These are phyloP conservation scores for Talaromyces trachyspermus DNA, from an alignment of 495 filamentous ascomycete species.

Conservation along the genomic window DNA sequence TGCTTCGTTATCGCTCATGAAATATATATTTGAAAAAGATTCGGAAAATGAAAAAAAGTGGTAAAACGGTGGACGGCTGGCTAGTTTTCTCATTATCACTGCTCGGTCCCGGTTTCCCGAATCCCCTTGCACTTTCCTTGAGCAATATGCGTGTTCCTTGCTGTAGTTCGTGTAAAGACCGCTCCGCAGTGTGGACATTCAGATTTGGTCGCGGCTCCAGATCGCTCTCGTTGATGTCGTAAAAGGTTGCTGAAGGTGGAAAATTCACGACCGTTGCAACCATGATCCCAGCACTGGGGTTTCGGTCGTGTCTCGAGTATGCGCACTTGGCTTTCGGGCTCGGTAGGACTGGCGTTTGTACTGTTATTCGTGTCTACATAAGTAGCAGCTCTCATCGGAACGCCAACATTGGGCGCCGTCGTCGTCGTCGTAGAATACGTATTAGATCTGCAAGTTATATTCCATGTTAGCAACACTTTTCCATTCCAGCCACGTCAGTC, in stretches of 20 bases:
- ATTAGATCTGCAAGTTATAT: slow-evolving; percentile 15
- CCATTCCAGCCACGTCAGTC: background rate
- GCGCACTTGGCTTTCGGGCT: slow-evolving; percentile 49
- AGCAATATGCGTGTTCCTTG: slow-evolving; percentile 77
- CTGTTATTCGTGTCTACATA: slow-evolving; percentile 12
- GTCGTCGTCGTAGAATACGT: slow-evolving; percentile 18
- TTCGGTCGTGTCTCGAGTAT: slow-evolving; percentile 71
- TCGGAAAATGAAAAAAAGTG: too few species aligned
- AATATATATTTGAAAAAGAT: too few species aligned
- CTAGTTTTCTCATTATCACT: background rate
- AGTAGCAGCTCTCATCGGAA: slow-evolving; percentile 21
- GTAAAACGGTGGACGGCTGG: too few species aligned
- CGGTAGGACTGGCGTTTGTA: slow-evolving; percentile 21
- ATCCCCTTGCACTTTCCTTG: slow-evolving; percentile 79
- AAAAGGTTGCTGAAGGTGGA: slow-evolving; percentile 93
- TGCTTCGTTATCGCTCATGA: too few species aligned
- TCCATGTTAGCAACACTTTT: background rate
- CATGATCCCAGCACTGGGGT: slow-evolving; percentile 93
- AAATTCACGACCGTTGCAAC: slow-evolving; percentile 89
- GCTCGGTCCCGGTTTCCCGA: slow-evolving; percentile 5
- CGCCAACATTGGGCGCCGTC: slow-evolving; percentile 23
- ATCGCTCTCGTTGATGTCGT: slow-evolving; percentile 89
- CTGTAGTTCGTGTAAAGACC: slow-evolving; percentile 86
- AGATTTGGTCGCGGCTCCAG: slow-evolving; percentile 78
- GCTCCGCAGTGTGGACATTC: slow-evolving; percentile 82